Evolutionary conservation across 495 filamentous ascomycete genomes (phyloP), one percentile per base, ranked within the genome.

Genomic region (Hypoxylon crocopeplum): DNA sequence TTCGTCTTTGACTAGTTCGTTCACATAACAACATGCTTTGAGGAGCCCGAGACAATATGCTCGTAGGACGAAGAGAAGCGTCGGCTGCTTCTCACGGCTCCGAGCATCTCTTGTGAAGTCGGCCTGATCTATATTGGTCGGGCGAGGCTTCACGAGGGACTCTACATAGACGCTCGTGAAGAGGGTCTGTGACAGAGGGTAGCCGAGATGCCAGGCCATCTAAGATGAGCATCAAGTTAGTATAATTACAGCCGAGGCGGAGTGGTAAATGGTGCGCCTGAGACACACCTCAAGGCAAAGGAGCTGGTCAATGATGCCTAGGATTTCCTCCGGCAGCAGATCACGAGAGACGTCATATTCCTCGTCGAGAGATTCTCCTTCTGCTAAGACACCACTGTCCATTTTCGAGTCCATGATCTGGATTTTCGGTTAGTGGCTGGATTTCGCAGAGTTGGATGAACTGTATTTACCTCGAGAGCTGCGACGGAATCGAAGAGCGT

Each of bases 361-460:
- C 45, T 93, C 88, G 56, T 96, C 89, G 5, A 96, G 79, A 25
- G 85, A 86, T 62, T 96, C 91, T 34, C 85, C 90, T 7, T 86
- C 82, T 10, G 80, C 81, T 12, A 94, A 72, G 62, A 86, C 89
- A 24, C 94, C 94, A 68, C 90, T 97, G 69, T 98, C 94, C 94
- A 98, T 98, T 72, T 97, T 98, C 0, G 88, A 86, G 68, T 98
- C 94, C 92, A 97, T 96, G 54, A 98, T 93, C 94, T 98, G 42
- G 17, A 6, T 8, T 37, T 37, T 46, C 7, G 38, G 21, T 62
- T 33, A 62, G 48, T 12, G 32, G 19, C 5, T 46, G 37, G 16
- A 19, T 37, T 52, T 36, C 33, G 6, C 34, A 38, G 3, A 19
- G 34, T 13, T 7, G 12, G 32, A 13, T 3, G 32, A 12, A 3